Percentiles rank a stretch among this genome's conserved stretches.
phyloP scores from a whole-genome alignment of 176 grass and related monocot species.

The Urochloa ruziziensis region DNA sequence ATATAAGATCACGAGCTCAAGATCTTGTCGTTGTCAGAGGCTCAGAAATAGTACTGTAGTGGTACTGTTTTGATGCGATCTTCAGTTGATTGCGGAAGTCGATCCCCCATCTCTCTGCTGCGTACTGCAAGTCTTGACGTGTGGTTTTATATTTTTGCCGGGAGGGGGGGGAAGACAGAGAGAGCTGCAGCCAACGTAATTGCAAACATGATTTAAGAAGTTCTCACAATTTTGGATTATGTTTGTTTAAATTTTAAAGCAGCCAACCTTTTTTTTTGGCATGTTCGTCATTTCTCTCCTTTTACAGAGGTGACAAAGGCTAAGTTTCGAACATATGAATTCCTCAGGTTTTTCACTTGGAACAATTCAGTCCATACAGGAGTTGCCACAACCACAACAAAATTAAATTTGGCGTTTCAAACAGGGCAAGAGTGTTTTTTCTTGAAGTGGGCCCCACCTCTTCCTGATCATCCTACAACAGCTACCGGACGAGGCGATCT shows the following conservation, averaged over 20 bases:
- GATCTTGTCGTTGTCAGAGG: slow-evolving; percentile 32
- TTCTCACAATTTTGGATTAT: not conserved
- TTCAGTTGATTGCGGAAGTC: not conserved
- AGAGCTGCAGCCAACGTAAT: not conserved
- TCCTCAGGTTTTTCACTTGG: not conserved
- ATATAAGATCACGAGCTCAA: slow-evolving; percentile 6
- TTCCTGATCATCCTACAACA: not conserved
- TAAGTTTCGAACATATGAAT: not conserved
- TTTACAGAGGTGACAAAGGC: not conserved
- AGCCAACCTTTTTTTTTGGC: not conserved
- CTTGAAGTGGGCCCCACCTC: not conserved
- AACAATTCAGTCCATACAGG: not conserved
- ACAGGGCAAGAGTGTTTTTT: not conserved
- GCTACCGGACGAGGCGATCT: not conserved
- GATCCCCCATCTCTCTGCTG: not conserved
- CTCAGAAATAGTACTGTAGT: not conserved
- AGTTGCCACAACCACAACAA: not conserved
- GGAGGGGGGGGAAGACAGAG: not conserved
- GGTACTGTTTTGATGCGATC: slow-evolving; percentile 7
- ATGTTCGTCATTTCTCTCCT: not conserved
- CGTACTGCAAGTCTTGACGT: not conserved
- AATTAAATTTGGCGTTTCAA: too few relatives aligned
- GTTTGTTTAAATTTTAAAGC: not conserved
- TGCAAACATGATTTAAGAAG: not conserved
- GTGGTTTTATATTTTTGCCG: not conserved